Evolutionary conservation across 2,329 filamentous ascomycete species (phyloP).

Genomic region (Trichophyton verrucosum): DNA sequence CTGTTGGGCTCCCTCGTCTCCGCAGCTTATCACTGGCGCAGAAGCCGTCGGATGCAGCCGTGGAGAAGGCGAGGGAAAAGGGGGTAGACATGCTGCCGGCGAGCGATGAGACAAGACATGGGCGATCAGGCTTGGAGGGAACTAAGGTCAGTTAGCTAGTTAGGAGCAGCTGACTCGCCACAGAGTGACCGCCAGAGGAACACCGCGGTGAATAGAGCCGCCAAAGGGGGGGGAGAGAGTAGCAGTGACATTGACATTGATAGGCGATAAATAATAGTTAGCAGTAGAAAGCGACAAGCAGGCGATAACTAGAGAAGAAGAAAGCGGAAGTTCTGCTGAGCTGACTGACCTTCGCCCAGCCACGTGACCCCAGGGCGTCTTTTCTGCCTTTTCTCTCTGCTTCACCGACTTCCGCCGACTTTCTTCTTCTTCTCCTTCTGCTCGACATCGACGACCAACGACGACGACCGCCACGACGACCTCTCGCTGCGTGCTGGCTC

Average conservation of each 20-base stretch:
- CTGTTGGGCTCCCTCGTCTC: neutral
- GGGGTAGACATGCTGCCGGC: neutral
- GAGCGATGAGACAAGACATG: neutral
- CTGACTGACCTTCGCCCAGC: neutral
- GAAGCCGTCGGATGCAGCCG: neutral
- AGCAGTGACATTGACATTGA: no score
- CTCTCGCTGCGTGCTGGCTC: neutral
- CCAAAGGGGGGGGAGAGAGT: no score
- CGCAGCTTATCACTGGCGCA: neutral
- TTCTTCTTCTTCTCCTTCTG: neutral
- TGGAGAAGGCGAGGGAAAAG: neutral
- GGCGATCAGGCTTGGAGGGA: neutral
- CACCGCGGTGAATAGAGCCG: no score
- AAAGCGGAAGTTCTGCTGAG: neutral
- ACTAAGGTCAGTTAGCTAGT: neutral
- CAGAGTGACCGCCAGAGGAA: neutral
- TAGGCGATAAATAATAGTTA: no score
- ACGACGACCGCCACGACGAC: neutral
- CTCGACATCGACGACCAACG: neutral
- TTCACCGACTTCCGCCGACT: conserved; percentile 9
- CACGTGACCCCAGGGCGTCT: conserved; percentile 5
- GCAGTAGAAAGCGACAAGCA: neutral
- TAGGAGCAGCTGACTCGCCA: neutral
- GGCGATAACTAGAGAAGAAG: neutral
- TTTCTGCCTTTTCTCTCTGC: neutral